Base-by-base conservation (phyloP, 2,329 filamentous ascomycete species). In the Penicillium frequentans region DNA sequence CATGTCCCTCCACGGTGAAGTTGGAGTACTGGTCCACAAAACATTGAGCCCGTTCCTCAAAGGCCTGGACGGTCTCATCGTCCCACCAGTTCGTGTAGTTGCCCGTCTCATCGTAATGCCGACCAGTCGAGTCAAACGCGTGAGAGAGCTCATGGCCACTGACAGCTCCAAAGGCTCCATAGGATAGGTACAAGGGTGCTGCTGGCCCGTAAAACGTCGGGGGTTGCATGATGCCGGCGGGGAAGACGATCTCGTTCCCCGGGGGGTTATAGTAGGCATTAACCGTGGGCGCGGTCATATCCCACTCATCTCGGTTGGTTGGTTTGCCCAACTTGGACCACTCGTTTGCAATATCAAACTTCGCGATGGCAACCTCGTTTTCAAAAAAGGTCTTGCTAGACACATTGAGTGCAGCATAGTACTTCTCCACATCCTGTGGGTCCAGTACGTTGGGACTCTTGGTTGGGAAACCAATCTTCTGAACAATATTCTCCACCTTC, bases 91-190 rank as follows among this genome's bases (percentile, higher is more conserved):
- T 80, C 0, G 82, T 86, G 66, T 82, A 84, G 65, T 86, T 87
- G 23, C 86, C 87, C 43, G 82, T 84, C 62, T 86, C 77, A 64
- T 90, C 85, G 62, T 85, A 89, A 63, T 86, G 81, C 19, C 85
- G 80, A 9, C 87, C 87, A 0, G 80, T 83, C 33, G 82, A 86
- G 69, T 90, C 88, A 64, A 90, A 90, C 13, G 85, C 87, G 57
- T 90, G 88, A 3, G 84, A 86, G 8, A 90, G 79, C 69, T 90
- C 87, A 65, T 90, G 88, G 2, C 87, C 88, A 9, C 84, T 84
- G 2, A 89, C 82, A 1, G 84, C 81, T 0, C 87, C 88, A 67
- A 90, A 87, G 0, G 84, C 84, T n/a, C 87, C 87, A 68, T 89
- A 91, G 10, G 82, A 82, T 37, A 90, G 73, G 63, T 90, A 90